Conservation (phyloP, 345 rosid genomes). For the Eucalyptus virginea region DNA sequence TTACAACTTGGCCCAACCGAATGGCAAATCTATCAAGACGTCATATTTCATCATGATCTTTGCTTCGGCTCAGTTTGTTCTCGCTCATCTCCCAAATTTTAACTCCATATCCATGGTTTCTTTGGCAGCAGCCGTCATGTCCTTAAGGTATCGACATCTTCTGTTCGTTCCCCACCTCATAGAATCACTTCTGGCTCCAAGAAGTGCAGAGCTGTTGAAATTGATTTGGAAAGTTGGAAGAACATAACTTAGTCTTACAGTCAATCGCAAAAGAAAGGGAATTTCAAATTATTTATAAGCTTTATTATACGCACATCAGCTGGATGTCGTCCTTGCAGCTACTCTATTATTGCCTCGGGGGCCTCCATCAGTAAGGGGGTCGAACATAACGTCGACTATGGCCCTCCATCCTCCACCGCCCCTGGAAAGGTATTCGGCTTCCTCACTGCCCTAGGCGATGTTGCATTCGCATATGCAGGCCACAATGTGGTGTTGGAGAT, state of each 20-base stretch:
- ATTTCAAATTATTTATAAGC: not conserved
- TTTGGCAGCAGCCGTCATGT: slow-evolving; percentile 75
- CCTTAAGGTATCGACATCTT: slow-evolving; percentile 30
- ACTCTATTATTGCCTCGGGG: slow-evolving; percentile 71
- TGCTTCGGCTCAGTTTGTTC: slow-evolving; percentile 58
- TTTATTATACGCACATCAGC: not conserved
- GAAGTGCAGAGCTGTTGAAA: not conserved
- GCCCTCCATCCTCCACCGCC: slow-evolving; percentile 17
- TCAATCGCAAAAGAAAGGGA: not conserved
- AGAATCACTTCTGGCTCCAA: not conserved
- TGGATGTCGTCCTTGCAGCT: slow-evolving; percentile 19
- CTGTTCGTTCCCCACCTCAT: not conserved
- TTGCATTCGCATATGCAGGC: slow-evolving; percentile 79
- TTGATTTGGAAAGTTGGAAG: not conserved
- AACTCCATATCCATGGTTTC: slow-evolving; percentile 72
- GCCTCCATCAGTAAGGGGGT: slow-evolving; percentile 50
- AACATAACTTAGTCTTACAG: not conserved
- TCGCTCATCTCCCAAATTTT: slow-evolving; percentile 72
- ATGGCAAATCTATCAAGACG: slow-evolving; percentile 24
- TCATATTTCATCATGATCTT: slow-evolving; percentile 64
- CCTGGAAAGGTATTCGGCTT: slow-evolving; percentile 42
- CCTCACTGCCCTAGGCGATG: slow-evolving; percentile 67
- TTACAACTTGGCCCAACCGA: slow-evolving; percentile 12
- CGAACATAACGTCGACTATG: slow-evolving; percentile 30
- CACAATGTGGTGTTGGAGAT: slow-evolving; percentile 82